Conservation (phyloP, 441 rosid species). For the Lepidium campestre region DNA sequence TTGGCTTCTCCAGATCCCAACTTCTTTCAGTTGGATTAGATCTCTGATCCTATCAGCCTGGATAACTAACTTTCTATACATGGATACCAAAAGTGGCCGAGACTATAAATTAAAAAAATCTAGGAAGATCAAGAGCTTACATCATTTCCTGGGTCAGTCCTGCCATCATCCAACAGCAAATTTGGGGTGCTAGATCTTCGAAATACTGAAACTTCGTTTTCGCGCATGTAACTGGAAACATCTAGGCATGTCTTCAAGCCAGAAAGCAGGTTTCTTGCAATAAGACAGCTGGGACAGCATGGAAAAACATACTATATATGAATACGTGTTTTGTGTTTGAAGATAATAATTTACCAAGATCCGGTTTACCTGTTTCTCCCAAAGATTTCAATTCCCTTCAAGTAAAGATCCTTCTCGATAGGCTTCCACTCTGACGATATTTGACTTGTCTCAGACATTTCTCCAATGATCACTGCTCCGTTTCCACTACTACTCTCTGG, state of each 20-base stretch:
- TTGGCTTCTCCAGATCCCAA: neutral
- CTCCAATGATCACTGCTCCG: constrained; percentile 15
- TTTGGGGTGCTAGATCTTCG: constrained; percentile 30
- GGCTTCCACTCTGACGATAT: constrained; percentile 54
- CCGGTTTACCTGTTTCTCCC: constrained; percentile 95
- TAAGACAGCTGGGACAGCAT: constrained; percentile 64
- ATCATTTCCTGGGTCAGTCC: constrained; percentile 46
- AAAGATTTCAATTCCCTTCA: constrained; percentile 78
- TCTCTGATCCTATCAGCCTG: constrained; percentile 1
- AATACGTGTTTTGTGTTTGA: neutral
- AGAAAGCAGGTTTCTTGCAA: constrained; percentile 72
- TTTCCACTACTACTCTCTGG: constrained; percentile 25
- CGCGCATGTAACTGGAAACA: constrained; percentile 72
- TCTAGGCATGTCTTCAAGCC: constrained; percentile 83
- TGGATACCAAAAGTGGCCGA: neutral
- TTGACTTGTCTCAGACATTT: constrained; percentile 27
- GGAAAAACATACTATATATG: neutral
- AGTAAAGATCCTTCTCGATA: constrained; percentile 69
- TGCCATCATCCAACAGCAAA: constrained; percentile 54
- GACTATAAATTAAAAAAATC: neutral
- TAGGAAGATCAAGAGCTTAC: constrained; percentile 30
- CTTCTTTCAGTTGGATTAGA: neutral
- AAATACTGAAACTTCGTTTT: constrained; percentile 40
- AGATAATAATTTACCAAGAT: constrained; percentile 9
- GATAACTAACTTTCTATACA: constrained; percentile 1